These are phyloP conservation scores for Leishmania tarentolae DNA, from an alignment of 208 protist species.

Conservation along the genomic window DNA sequence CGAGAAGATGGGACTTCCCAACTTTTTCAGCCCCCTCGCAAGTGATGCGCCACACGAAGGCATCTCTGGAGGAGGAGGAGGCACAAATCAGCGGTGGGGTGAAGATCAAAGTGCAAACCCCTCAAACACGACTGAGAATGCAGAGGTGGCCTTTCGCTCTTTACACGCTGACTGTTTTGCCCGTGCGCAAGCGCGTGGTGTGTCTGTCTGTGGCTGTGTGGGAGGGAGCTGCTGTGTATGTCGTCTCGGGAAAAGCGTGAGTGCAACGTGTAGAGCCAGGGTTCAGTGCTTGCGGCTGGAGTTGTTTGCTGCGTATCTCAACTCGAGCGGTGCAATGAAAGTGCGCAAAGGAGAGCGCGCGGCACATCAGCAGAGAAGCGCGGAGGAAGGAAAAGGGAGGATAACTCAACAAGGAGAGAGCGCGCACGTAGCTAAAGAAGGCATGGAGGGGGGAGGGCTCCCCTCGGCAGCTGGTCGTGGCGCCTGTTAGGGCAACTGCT, in stretches of 20 bases:
- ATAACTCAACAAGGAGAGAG: background rate
- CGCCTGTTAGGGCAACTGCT: background rate
- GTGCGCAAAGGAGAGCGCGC: background rate
- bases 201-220: background rate
- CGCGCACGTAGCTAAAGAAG: background rate
- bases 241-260: constrained; percentile 6
- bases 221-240: background rate
- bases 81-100: background rate
- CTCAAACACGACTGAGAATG: background rate
- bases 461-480: background rate
- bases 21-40: constrained; percentile 4
- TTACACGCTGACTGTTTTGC: background rate
- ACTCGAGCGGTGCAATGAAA: background rate
- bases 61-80: background rate
- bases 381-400: constrained; percentile 6
- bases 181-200: background rate
- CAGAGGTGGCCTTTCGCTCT: background rate
- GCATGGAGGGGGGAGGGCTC: background rate
- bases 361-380: background rate
- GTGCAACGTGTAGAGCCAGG: background rate
- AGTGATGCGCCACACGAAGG: constrained; percentile 2
- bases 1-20: constrained; percentile 29
- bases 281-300: background rate
- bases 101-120: background rate
- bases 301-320: background rate